phyloP scores from a whole-genome alignment of 306 rosid species.

The Quercus dentata region DNA sequence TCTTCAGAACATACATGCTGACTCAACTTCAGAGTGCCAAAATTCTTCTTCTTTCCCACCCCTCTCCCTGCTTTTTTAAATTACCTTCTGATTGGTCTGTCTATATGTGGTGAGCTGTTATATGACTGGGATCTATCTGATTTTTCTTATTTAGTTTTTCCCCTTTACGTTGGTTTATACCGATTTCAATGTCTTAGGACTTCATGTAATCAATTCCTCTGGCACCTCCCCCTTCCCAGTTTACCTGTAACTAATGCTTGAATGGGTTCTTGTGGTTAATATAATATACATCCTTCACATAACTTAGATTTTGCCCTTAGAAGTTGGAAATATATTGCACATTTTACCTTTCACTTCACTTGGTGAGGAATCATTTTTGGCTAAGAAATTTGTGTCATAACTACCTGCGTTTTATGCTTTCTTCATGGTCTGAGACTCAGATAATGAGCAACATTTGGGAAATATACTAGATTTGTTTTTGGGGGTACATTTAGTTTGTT shows the following conservation, averaged over 20 bases:
- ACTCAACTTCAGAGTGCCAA: constrained; percentile 4
- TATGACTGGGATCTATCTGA: not conserved
- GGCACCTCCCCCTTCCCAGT: not conserved
- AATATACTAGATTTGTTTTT: not conserved
- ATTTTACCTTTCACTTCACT: not conserved
- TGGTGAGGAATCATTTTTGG: not conserved
- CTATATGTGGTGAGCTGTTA: not conserved
- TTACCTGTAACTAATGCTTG: not conserved
- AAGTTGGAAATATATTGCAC: not conserved
- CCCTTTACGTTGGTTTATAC: not conserved
- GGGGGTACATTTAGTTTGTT: too few relatives aligned
- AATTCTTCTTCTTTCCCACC: not conserved
- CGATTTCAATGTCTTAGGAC: not conserved
- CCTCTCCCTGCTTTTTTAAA: not conserved
- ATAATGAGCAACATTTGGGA: not conserved
- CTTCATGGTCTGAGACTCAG: not conserved
- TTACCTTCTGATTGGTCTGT: not conserved
- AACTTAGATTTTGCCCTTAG: not conserved
- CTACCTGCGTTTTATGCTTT: not conserved
- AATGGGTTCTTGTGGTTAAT: not conserved
- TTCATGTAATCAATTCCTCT: not conserved
- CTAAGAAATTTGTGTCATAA: not conserved
- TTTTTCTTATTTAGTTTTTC: constrained; percentile 1
- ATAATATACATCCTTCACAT: not conserved
- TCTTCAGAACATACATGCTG: constrained; percentile 1